Percentiles rank a stretch among this genome's conserved stretches.
Evolutionary conservation across 192 early-diverging fungal genomes (phyloP).

Genomic region (Funneliformis geosporum): DNA sequence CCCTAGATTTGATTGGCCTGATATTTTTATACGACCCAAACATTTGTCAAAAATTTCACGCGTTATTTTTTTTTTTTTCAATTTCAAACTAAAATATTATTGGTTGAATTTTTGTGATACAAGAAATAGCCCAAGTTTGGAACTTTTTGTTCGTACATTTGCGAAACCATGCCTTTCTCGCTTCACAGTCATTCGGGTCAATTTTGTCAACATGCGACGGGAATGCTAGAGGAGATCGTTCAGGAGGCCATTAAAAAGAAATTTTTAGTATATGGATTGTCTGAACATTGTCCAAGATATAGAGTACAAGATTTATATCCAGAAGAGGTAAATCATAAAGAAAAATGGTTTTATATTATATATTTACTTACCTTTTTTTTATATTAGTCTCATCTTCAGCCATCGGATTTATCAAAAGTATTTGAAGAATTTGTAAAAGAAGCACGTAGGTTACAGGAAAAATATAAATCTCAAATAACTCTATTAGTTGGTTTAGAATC

Average conservation of each 20-base stretch:
- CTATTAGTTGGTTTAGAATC: constrained; percentile 90
- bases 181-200: constrained; percentile 94
- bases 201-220: constrained; percentile 92
- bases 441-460: constrained; percentile 67
- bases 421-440: constrained; percentile 74
- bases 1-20: too few species aligned
- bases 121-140: too few species aligned
- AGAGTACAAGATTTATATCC: constrained; percentile 83
- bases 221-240: constrained; percentile 81
- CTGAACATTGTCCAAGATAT: constrained; percentile 91
- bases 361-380: constrained; percentile 3
- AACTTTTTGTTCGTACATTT: neutral
- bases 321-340: constrained; percentile 64
- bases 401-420: constrained; percentile 56
- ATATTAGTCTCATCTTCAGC: constrained; percentile 61
- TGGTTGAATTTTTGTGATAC: neutral
- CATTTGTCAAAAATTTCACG: too few species aligned
- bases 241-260: constrained; percentile 67
- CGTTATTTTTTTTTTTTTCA: too few species aligned
- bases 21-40: too few species aligned
- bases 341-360: neutral
- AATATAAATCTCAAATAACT: constrained; percentile 66
- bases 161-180: constrained; percentile 53
- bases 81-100: too few species aligned
- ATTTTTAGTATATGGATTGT: constrained; percentile 80